Evolutionary conservation across 768 basidiomycete genomes (phyloP).

Genomic region (Lactifluus volemus): DNA sequence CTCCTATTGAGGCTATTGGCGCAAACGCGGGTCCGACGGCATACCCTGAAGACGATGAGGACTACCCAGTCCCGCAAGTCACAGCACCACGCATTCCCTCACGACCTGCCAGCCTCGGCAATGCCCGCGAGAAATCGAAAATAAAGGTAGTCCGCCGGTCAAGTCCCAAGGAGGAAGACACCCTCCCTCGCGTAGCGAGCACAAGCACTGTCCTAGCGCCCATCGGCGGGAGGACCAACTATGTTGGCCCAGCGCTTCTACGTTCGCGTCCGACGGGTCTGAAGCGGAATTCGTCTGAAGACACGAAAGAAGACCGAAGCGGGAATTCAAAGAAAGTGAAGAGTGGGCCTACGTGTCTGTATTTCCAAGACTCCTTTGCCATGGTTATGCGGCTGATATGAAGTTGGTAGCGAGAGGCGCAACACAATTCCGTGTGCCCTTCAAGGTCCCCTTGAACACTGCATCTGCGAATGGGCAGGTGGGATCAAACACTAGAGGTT

Average conservation of each 20-base stretch:
- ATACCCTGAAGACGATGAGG: constrained; percentile 25
- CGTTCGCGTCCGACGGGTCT: constrained; percentile 11
- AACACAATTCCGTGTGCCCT: constrained; percentile 27
- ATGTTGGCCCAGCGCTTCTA: constrained; percentile 15
- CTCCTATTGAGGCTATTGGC: constrained; percentile 30
- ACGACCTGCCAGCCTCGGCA: background rate
- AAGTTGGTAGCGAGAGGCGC: background rate
- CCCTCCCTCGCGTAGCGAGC: constrained; percentile 6
- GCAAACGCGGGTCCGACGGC: constrained; percentile 13
- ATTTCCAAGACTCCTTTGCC: background rate
- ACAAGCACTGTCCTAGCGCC: constrained; percentile 17
- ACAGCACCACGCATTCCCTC: background rate
- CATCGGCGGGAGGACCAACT: constrained; percentile 11
- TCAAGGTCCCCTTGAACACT: constrained; percentile 24
- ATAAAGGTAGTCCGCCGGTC: background rate
- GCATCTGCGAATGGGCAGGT: background rate
- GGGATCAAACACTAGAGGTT: background rate
- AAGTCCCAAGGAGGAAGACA: background rate
- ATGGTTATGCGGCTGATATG: background rate
- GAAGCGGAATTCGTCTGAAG: constrained; percentile 9
- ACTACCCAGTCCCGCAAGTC: constrained; percentile 11
- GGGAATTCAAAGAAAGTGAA: constrained; percentile 8
- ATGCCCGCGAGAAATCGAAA: background rate
- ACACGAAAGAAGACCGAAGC: background rate
- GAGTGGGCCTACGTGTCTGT: constrained; percentile 5